These are phyloP conservation scores for Penicillium dipodomyicola DNA, from an alignment of 495 filamentous ascomycete species.

Conservation along the genomic window DNA sequence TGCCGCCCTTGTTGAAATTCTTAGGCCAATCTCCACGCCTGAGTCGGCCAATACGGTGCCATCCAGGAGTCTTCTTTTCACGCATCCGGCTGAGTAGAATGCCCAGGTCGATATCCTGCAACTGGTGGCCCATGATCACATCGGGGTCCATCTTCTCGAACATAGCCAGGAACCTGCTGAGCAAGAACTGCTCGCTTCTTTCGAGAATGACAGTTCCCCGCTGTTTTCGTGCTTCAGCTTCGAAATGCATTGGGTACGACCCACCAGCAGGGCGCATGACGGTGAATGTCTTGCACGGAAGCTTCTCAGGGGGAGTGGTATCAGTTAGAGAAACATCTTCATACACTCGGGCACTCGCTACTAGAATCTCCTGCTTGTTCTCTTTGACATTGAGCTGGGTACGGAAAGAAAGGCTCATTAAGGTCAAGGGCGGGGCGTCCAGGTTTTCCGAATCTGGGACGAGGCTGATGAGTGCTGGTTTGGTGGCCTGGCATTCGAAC, in stretches of 20 bases:
- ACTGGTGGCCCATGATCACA: slow-evolving; percentile 89
- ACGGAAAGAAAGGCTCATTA: slow-evolving; percentile 90
- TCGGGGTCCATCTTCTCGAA: slow-evolving; percentile 87
- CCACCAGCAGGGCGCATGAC: slow-evolving; percentile 77
- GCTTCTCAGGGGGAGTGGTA: slow-evolving; percentile 79
- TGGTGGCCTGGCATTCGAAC: slow-evolving; percentile 76
- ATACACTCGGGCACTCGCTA: slow-evolving; percentile 87
- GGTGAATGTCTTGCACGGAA: slow-evolving; percentile 88
- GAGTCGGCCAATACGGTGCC: slow-evolving; percentile 87
- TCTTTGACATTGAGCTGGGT: slow-evolving; percentile 86
- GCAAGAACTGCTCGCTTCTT: slow-evolving; percentile 75
- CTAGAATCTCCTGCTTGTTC: slow-evolving; percentile 93
- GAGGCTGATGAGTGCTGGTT: slow-evolving; percentile 68
- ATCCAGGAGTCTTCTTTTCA: slow-evolving; percentile 85
- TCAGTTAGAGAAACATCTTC: slow-evolving; percentile 85
- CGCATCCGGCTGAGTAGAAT: slow-evolving; percentile 82
- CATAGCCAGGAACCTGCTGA: slow-evolving; percentile 85
- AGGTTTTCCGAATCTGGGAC: slow-evolving; percentile 72
- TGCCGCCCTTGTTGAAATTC: slow-evolving; percentile 79
- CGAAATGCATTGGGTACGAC: slow-evolving; percentile 81
- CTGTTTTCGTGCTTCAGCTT: slow-evolving; percentile 66
- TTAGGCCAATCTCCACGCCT: slow-evolving; percentile 83
- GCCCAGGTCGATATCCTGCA: slow-evolving; percentile 95
- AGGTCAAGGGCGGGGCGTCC: slow-evolving; percentile 80
- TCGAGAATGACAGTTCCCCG: slow-evolving; percentile 73